Evolutionary conservation across 2,329 filamentous ascomycete genomes (phyloP).

Genomic region (Lithohypha guttulata): DNA sequence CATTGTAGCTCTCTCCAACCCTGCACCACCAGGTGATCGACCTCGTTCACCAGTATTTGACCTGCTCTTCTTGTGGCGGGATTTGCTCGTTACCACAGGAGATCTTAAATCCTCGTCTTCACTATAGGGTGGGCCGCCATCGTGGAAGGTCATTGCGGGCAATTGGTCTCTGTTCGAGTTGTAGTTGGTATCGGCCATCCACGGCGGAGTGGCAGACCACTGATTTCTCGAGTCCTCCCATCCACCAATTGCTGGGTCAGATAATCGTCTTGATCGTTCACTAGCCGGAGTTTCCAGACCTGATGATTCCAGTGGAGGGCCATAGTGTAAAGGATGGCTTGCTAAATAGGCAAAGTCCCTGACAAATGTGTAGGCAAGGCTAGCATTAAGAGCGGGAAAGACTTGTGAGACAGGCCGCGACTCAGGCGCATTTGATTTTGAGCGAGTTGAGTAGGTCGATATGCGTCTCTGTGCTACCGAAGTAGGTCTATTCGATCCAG

Average conservation of each 20-base stretch:
- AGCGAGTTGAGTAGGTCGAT: slow-evolving; percentile 70
- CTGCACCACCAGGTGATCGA: slow-evolving; percentile 40
- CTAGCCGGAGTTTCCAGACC: slow-evolving; percentile 76
- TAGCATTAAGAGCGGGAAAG: slow-evolving; percentile 76
- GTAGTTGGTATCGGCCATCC: slow-evolving; percentile 23
- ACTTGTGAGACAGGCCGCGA: slow-evolving; percentile 73
- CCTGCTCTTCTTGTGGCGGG: slow-evolving; percentile 77
- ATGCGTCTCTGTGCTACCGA: slow-evolving; percentile 71
- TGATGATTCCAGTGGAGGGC: slow-evolving; percentile 70
- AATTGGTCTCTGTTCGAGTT: slow-evolving; percentile 44
- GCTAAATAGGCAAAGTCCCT: slow-evolving; percentile 89
- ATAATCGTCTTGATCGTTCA: slow-evolving; percentile 62
- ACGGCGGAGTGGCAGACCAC: slow-evolving; percentile 42
- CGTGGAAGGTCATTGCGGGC: slow-evolving; percentile 71
- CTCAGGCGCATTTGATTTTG: slow-evolving; percentile 43
- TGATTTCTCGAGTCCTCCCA: slow-evolving; percentile 60
- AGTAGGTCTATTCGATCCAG: slow-evolving; percentile 56
- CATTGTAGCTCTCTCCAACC: slow-evolving; percentile 56
- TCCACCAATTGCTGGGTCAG: slow-evolving; percentile 60
- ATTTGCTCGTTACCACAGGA: slow-evolving; percentile 64
- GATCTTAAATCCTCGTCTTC: slow-evolving; percentile 93
- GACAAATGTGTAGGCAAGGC: slow-evolving; percentile 75
- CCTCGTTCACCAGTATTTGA: slow-evolving; percentile 40
- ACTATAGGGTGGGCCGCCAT: slow-evolving; percentile 75
- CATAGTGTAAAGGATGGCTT: slow-evolving; percentile 82